A percentile compares a stretch with the other conserved stretches of the same genome.
phyloP scores from a whole-genome alignment of 2,329 filamentous ascomycete genomes.

The Alternaria infectoria region DNA sequence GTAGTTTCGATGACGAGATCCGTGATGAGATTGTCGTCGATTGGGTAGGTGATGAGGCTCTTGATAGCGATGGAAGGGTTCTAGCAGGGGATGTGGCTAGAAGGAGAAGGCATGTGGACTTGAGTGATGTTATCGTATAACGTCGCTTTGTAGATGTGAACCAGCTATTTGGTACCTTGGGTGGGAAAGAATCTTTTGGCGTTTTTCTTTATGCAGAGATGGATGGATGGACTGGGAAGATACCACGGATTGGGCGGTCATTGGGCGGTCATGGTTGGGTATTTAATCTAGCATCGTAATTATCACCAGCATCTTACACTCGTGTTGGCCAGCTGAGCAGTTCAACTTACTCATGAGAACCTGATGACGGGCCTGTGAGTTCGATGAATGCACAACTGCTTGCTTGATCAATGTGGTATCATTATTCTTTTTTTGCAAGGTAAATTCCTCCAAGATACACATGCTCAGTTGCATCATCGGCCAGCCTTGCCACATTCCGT shows the following conservation, averaged over 20 bases:
- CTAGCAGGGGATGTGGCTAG: constrained; percentile 22
- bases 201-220: neutral
- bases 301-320: neutral
- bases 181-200: neutral
- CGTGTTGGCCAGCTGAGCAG: too few species aligned
- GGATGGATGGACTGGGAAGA: constrained; percentile 2
- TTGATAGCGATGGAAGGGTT: constrained; percentile 19
- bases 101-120: constrained; percentile 30
- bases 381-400: neutral
- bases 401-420: neutral
- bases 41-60: constrained; percentile 31
- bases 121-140: constrained; percentile 38
- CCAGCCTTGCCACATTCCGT: too few species aligned
- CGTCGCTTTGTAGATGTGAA: constrained; percentile 36
- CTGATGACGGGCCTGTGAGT: too few species aligned
- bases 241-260: constrained; percentile 14
- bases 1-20: neutral
- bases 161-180: neutral
- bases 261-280: neutral
- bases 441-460: neutral
- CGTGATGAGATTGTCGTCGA: constrained; percentile 24
- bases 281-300: neutral
- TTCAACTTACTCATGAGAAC: too few species aligned
- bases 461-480: neutral
- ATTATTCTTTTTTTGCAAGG: neutral